A percentile compares a stretch with the other conserved stretches of the same genome.
Evolutionary conservation across 2,329 filamentous ascomycete species (phyloP).

Genomic region (Chaetomium olivaceum): DNA sequence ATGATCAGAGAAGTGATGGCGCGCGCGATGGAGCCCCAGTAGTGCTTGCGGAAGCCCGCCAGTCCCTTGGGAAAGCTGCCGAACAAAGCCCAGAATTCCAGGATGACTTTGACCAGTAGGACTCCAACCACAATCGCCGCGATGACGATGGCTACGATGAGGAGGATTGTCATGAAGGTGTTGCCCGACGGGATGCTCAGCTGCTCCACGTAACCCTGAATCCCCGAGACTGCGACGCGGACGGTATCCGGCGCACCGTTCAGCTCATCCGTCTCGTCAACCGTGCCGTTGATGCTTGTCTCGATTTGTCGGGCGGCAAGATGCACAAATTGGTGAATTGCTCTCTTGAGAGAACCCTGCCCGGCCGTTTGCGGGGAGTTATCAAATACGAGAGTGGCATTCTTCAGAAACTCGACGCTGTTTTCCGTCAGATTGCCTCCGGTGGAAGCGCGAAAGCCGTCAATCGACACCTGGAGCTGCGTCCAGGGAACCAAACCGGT

Average conservation of each 20-base stretch:
- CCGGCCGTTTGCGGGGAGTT: slow-evolving; percentile 50
- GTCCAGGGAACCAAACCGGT: slow-evolving; percentile 81
- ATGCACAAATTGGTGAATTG: slow-evolving; percentile 48
- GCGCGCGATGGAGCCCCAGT: slow-evolving; percentile 89
- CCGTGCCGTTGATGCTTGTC: slow-evolving; percentile 46
- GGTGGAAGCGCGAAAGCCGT: slow-evolving; percentile 75
- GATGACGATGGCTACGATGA: slow-evolving; percentile 85
- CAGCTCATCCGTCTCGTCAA: slow-evolving; percentile 24
- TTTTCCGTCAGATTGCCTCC: slow-evolving; percentile 85
- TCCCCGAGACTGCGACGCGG: slow-evolving; percentile 64
- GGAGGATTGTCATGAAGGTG: slow-evolving; percentile 92
- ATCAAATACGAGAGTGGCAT: slow-evolving; percentile 73
- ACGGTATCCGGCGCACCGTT: slow-evolving; percentile 39
- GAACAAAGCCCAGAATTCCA: slow-evolving; percentile 90
- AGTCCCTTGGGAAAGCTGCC: slow-evolving; percentile 80
- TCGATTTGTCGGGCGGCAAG: slow-evolving; percentile 57
- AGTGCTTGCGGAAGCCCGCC: slow-evolving; percentile 86
- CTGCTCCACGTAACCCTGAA: slow-evolving; percentile 81
- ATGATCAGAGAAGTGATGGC: slow-evolving; percentile 89
- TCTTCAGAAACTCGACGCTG: slow-evolving; percentile 72
- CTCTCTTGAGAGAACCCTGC: slow-evolving; percentile 47
- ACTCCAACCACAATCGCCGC: slow-evolving; percentile 82
- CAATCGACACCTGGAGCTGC: slow-evolving; percentile 77
- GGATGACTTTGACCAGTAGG: slow-evolving; percentile 83
- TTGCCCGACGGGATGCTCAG: slow-evolving; percentile 84